Evolutionary conservation across 345 rosid genomes (phyloP), one percentile per base, ranked within the genome.

Genomic region (Populus ilicifolia): DNA sequence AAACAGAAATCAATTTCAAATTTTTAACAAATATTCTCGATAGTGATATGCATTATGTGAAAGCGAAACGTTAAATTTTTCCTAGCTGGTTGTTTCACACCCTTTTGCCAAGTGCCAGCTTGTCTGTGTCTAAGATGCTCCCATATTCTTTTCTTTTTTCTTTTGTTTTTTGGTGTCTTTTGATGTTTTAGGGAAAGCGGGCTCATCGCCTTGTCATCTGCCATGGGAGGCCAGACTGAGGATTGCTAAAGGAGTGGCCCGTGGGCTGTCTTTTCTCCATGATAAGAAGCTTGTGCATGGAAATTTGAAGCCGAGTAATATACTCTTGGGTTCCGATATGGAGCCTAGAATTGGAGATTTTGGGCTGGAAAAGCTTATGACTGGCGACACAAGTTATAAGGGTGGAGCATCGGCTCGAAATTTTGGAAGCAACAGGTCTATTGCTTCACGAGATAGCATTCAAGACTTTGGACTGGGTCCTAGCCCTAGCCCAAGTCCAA

Each of bases 281-380:
- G 99, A 96, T 61, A 93, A 90, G 87, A 93, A 89, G 81, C 92
- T 92, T 8, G 92, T 96, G 50, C 94, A 96, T 41, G 98, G 92
- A 25, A 96, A 93, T 78, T 83, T 96, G 71, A 96, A 93, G 86
- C 99, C 98, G 70, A 86, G 96, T 52, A 92, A 96, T 69, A 88
- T 96, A 70, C 92, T 96, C 4, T 78, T 96, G 83, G 92, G 93
- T 27, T 12, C 80, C 1, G 88, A 93, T 59, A 86, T 91, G 94
- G 97, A 92, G 78, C 99, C 99, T 4, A 88, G 78, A 70, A 82
- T 96, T 0, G 96, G 97, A 2, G 97, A 96, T 79, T 93, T 96
- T 43, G 98, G 99, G 27, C 94, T 96, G 4, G 97, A 96, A 39
- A 88, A 80, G 83, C 91, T 96, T 69, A 63, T 91, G 2, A 80